Conservation (phyloP, 139 green algal genomes). For the Tetraselmis striata region DNA sequence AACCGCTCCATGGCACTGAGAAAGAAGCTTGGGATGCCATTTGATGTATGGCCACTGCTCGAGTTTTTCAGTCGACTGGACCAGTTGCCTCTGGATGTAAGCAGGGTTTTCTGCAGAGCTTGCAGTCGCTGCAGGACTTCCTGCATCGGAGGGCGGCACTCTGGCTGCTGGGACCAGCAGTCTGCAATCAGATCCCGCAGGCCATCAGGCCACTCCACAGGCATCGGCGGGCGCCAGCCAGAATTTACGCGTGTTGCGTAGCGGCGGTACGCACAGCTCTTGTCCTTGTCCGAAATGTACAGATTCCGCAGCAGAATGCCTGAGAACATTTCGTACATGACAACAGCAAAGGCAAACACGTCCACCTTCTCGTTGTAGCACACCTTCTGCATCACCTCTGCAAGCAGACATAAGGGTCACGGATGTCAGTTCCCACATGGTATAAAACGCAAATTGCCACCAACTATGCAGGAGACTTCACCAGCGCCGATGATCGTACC, state of each 20-base stretch:
- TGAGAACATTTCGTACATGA: constrained; percentile 70
- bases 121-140: too few species aligned
- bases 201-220: constrained; percentile 23
- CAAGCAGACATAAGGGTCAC: neutral
- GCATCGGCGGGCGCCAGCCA: constrained; percentile 34
- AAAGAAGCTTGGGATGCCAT: too few species aligned
- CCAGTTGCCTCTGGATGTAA: too few species aligned
- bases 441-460: too few species aligned
- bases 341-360: constrained; percentile 71
- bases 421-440: too few species aligned
- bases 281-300: neutral
- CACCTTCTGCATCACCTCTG: constrained; percentile 30
- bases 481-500: constrained; percentile 3
- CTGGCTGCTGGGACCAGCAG: too few species aligned
- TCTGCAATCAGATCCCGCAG: constrained; percentile 43
- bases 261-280: neutral
- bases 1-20: too few species aligned
- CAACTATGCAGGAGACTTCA: neutral
- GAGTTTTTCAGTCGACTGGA: too few species aligned
- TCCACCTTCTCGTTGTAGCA: constrained; percentile 69
- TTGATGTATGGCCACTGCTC: too few species aligned
- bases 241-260: constrained; percentile 28
- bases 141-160: too few species aligned
- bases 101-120: too few species aligned
- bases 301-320: constrained; percentile 1